Evolutionary conservation across 192 early-diverging fungal species (phyloP), one percentile per base, ranked within the genome.

Genomic region (Pilobolus umbonatus): DNA sequence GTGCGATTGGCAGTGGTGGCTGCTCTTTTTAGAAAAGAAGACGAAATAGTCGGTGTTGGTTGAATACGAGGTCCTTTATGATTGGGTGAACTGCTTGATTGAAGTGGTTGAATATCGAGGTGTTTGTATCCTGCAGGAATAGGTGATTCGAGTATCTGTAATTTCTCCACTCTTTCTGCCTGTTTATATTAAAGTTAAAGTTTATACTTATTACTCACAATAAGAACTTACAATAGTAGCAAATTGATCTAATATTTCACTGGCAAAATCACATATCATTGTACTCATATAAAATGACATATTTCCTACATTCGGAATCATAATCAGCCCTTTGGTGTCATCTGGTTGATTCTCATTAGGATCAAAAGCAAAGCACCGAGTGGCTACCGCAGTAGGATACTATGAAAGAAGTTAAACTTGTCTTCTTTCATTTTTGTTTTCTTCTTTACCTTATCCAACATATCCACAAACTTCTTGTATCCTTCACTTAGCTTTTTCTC

Each of bases 301-400:
- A 58, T 90, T 81, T 30, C 89, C 89, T 17, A 87, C 88, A 61
- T 88, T 84, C 5, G 90, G 90, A 52, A 92, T 86, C 81, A 87
- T 86, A 24, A 87, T 86, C 10, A 89, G 60, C n/a, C 86, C 90
- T 42, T 86, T 80, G 1, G 83, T 83, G 67, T 89, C 86, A 53
- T 89, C 85, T 3, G 82, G 80, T 47, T 91, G 84, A 31, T 78
- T 71, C 47, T 91, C 86, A 21, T 75, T 70, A 14, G 88, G 88
- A 57, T 92, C 87, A 69, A 92, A 92, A 25, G 86, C 89, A 61
- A 91, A 89, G 60, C 88, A 92, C 29, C 88, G 76, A 24, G 80
- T 79, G 1, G 83, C 84, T 12, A 92, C 72, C 5, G 85, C 74
- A 3, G 83, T 74, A 17, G 88, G 88, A 62, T 91, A 91, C 82